Conservation (phyloP, 305 asterid species). For the Petunia hybrid region DNA sequence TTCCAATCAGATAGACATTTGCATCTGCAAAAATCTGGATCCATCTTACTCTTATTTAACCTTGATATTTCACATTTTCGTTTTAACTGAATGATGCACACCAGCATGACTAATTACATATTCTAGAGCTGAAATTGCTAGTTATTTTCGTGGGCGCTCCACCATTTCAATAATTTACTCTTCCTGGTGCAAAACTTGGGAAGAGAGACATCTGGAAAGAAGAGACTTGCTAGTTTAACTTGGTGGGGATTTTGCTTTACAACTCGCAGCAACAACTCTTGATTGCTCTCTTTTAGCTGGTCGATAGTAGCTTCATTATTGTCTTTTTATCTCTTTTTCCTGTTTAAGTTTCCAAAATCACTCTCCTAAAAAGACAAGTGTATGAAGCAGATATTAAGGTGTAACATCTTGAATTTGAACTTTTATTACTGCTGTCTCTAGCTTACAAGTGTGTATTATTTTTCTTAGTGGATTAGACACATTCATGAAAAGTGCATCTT, state of each 20-base stretch:
- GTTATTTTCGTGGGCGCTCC: conserved; percentile 32
- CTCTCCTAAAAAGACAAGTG: conserved; percentile 29
- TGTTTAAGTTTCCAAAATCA: neutral
- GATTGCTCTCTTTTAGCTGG: conserved; percentile 12
- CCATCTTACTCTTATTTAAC: neutral
- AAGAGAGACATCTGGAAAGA: conserved; percentile 36
- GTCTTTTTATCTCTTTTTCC: neutral
- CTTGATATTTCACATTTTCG: neutral
- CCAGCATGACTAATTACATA: neutral
- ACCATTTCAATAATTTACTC: conserved; percentile 23
- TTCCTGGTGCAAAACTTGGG: conserved; percentile 29
- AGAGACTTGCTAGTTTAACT: conserved; percentile 31
- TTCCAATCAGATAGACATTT: conserved; percentile 8
- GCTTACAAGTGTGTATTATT: conserved; percentile 16
- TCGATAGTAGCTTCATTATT: neutral
- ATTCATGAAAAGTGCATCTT: neutral
- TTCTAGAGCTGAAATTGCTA: conserved; percentile 32
- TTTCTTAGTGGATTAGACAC: conserved; percentile 31
- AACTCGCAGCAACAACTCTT: conserved; percentile 15
- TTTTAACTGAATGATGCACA: neutral
- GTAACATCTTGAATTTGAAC: conserved; percentile 17
- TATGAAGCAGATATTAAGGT: neutral
- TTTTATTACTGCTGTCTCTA: conserved; percentile 11
- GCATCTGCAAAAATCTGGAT: conserved; percentile 5
- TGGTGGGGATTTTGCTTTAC: conserved; percentile 18